phyloP scores from a whole-genome alignment of 768 basidiomycete genomes.

The Mycena epipterygia region DNA sequence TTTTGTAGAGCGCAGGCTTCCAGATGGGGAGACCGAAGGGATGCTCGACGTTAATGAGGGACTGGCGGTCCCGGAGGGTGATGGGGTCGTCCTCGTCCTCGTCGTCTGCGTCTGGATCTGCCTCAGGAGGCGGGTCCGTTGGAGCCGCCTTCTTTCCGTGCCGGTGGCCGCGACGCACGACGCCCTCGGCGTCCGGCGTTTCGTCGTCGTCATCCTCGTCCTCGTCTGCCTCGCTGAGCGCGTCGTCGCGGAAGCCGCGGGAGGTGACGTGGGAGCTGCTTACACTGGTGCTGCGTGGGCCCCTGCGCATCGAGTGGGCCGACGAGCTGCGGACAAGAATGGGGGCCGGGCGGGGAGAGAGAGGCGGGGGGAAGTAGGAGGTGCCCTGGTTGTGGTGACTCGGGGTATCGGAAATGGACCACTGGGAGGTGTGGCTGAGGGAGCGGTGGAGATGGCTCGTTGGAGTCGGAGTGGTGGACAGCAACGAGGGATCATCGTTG shows the following conservation, averaged over 20 bases:
- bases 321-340: constrained; percentile 67
- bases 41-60: constrained; percentile 98
- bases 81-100: constrained; percentile 83
- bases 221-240: constrained; percentile 69
- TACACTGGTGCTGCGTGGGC: constrained; percentile 72
- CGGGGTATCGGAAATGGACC: constrained; percentile 70
- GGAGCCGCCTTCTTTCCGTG: constrained; percentile 63
- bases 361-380: constrained; percentile 67
- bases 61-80: constrained; percentile 95
- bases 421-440: constrained; percentile 68
- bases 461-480: constrained; percentile 62
- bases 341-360: constrained; percentile 63
- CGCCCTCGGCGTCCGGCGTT: constrained; percentile 42
- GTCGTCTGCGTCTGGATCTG: constrained; percentile 53
- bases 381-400: constrained; percentile 78
- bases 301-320: constrained; percentile 60
- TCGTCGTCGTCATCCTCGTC: constrained; percentile 55
- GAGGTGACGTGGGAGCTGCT: constrained; percentile 68
- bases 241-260: constrained; percentile 61
- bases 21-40: constrained; percentile 99
- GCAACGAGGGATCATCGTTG: constrained; percentile 50
- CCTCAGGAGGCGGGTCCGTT: constrained; percentile 47
- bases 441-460: constrained; percentile 55
- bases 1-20: constrained; percentile 99
- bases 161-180: constrained; percentile 41